These are phyloP conservation scores for Monosporascus sp. DNA, from an alignment of 2,329 filamentous ascomycete genomes.

Conservation along the genomic window DNA sequence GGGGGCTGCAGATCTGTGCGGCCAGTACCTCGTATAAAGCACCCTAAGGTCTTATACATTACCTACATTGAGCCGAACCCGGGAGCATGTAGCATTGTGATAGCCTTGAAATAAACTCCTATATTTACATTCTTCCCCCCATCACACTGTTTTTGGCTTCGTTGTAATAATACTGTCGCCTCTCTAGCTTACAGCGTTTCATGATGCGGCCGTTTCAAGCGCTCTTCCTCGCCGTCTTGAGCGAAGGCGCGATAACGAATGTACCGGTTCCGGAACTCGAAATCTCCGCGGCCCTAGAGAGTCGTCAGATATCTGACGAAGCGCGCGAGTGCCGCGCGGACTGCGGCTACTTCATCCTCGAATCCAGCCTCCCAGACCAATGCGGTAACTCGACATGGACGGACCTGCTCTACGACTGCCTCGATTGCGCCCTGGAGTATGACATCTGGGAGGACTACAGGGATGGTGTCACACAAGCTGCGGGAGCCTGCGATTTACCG, in stretches of 20 bases:
- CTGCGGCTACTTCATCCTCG: conserved; percentile 24
- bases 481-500: conserved; percentile 29
- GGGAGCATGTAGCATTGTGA: too few species aligned
- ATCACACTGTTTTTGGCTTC: too few species aligned
- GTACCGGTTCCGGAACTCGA: background rate
- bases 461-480: conserved; percentile 29
- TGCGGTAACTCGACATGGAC: conserved; percentile 15
- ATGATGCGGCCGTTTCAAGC: background rate
- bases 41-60: too few species aligned
- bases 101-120: too few species aligned
- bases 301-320: background rate
- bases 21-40: too few species aligned
- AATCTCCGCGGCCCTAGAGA: background rate
- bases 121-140: too few species aligned
- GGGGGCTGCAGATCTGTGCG: too few species aligned
- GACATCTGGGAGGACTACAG: conserved; percentile 42
- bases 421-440: conserved; percentile 37
- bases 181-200: background rate
- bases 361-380: conserved; percentile 18
- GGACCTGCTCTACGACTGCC: conserved; percentile 8
- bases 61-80: too few species aligned
- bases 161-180: too few species aligned
- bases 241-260: background rate
- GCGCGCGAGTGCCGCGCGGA: background rate
- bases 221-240: background rate